phyloP scores from a whole-genome alignment of 176 grass and related monocot genomes.

The Lolium perenne region DNA sequence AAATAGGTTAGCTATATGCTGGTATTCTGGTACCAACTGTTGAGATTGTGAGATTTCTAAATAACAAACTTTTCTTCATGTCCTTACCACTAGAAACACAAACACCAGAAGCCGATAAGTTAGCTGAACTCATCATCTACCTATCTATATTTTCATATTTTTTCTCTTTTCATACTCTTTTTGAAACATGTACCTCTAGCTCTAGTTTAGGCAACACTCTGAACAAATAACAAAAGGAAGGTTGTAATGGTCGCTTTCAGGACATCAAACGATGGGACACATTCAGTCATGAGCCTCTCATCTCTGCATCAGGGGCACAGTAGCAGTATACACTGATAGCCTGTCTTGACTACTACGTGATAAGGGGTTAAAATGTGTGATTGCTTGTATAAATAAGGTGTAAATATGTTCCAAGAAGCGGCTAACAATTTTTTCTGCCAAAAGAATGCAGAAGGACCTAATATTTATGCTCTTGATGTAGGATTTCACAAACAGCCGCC shows the following conservation, averaged over 20 bases:
- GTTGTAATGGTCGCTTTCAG: background rate
- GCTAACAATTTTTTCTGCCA: background rate
- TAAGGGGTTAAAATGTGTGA: background rate
- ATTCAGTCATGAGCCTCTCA: slow-evolving; percentile 31
- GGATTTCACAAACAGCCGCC: slow-evolving; percentile 71
- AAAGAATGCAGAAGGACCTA: slow-evolving; percentile 26
- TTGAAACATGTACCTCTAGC: background rate
- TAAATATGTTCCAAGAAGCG: slow-evolving; percentile 1
- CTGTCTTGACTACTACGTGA: background rate
- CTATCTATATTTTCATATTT: background rate
- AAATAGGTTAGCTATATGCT: background rate
- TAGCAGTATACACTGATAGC: background rate
- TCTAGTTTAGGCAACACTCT: background rate
- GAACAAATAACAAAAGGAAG: slow-evolving; percentile 6
- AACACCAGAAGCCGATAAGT: background rate
- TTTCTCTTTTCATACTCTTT: background rate
- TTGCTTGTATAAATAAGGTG: background rate
- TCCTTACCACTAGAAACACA: slow-evolving; percentile 18
- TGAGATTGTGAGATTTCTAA: background rate
- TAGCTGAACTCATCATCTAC: slow-evolving; percentile 8
- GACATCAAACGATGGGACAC: slow-evolving; percentile 25
- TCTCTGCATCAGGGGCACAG: background rate
- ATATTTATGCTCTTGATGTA: slow-evolving; percentile 33
- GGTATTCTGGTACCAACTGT: background rate
- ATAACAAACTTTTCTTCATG: background rate